A percentile compares a stretch with the other conserved stretches of the same genome.
Conservation (phyloP, 2,329 filamentous ascomycete species). For the Ophioceras dolichostomum region DNA sequence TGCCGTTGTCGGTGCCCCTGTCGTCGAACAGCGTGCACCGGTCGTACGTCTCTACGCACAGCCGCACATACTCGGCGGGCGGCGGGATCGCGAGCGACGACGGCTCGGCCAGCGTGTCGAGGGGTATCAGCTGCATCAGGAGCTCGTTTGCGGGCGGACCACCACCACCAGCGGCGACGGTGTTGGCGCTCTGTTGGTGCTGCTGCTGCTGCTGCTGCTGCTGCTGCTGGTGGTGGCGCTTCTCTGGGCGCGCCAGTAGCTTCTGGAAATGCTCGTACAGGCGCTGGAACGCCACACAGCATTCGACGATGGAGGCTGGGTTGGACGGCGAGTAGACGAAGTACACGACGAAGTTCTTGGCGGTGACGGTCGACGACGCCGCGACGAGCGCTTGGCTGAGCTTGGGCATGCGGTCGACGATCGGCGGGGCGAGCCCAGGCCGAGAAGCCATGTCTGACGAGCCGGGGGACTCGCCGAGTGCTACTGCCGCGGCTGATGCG, state of each 20-base stretch:
- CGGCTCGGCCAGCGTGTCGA: slow-evolving; percentile 52
- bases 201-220: no score
- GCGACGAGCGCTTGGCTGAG: slow-evolving; percentile 33
- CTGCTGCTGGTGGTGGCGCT: slow-evolving; percentile 20
- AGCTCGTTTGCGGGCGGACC: slow-evolving; percentile 51
- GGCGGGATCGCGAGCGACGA: slow-evolving; percentile 50
- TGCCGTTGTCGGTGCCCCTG: no score
- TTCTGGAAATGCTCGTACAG: slow-evolving; percentile 54
- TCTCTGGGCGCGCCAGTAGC: slow-evolving; percentile 27
- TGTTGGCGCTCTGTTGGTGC: no score
- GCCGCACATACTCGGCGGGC: slow-evolving; percentile 42
- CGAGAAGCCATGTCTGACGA: no score
- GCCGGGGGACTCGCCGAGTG: slow-evolving; percentile 19
- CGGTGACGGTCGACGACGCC: slow-evolving; percentile 16
- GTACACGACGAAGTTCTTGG: slow-evolving; percentile 61
- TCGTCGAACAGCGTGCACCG: slow-evolving; percentile 50
- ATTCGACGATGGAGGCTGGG: slow-evolving; percentile 50
- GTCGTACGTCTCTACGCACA: slow-evolving; percentile 69
- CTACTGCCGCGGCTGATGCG: background rate
- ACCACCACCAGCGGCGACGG: no score
- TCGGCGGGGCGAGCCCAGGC: no score
- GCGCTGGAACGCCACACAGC: slow-evolving; percentile 62
- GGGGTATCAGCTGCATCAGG: slow-evolving; percentile 65
- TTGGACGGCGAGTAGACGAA: slow-evolving; percentile 59
- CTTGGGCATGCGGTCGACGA: slow-evolving; percentile 34